Percentiles rank a stretch among this genome's conserved stretches.
phyloP scores from a whole-genome alignment of 2,329 filamentous ascomycete species.

The Penicillium sp. region DNA sequence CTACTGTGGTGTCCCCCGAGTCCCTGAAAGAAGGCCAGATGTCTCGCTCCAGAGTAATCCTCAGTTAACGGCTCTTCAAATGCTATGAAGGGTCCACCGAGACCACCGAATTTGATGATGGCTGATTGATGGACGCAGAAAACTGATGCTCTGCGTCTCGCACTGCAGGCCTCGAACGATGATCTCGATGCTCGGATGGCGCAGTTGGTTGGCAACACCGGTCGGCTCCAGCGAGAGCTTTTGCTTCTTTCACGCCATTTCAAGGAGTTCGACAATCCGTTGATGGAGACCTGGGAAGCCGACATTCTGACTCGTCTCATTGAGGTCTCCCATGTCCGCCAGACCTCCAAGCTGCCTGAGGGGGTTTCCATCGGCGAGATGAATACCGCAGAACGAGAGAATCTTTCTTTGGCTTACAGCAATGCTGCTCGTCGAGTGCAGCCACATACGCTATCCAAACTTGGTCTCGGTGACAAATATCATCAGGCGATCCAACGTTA shows the following conservation, averaged over 20 bases:
- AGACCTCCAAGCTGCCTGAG: slow-evolving; percentile 27
- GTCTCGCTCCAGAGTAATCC: neutral
- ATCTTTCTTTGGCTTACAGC: slow-evolving; percentile 29
- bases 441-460: slow-evolving; percentile 25
- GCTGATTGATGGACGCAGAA: slow-evolving; percentile 15
- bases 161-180: slow-evolving; percentile 32
- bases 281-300: slow-evolving; percentile 39
- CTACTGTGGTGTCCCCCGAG: neutral
- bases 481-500: slow-evolving; percentile 34
- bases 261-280: slow-evolving; percentile 29
- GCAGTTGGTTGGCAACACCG: slow-evolving; percentile 25
- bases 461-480: slow-evolving; percentile 32
- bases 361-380: slow-evolving; percentile 24
- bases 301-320: slow-evolving; percentile 42
- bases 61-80: neutral
- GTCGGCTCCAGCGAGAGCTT: slow-evolving; percentile 31
- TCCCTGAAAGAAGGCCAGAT: neutral
- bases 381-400: slow-evolving; percentile 20
- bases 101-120: neutral
- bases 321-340: slow-evolving; percentile 32
- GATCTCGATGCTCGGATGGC: slow-evolving; percentile 29
- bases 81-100: neutral
- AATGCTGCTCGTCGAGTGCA: slow-evolving; percentile 31
- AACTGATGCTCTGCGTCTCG: slow-evolving; percentile 22
- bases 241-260: slow-evolving; percentile 31